These are phyloP conservation scores for Quercus aquifolioides DNA, from an alignment of 306 rosid genomes.

Conservation along the genomic window DNA sequence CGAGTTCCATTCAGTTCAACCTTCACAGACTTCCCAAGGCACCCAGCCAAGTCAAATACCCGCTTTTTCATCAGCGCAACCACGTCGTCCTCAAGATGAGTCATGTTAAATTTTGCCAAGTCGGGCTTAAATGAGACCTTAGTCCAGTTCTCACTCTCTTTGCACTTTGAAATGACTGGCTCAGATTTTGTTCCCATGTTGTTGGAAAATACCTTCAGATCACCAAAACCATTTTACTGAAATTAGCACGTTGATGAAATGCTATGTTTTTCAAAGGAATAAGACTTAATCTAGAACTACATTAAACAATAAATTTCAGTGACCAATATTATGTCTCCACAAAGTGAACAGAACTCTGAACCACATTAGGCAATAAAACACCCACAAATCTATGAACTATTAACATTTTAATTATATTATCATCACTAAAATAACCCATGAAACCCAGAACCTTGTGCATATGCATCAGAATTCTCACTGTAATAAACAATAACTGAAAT, in stretches of 20 bases:
- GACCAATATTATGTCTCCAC: neutral
- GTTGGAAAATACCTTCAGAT: slow-evolving; percentile 56
- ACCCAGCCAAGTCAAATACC: slow-evolving; percentile 90
- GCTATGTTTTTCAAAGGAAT: neutral
- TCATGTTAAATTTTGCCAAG: slow-evolving; percentile 73
- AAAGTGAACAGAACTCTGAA: neutral
- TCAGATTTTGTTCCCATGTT: slow-evolving; percentile 83
- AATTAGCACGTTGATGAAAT: neutral
- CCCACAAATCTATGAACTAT: no score
- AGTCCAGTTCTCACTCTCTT: slow-evolving; percentile 84
- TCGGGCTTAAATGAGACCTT: slow-evolving; percentile 90
- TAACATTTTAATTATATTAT: no score
- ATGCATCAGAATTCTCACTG: no score
- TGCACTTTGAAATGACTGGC: slow-evolving; percentile 75
- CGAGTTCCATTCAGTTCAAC: slow-evolving; percentile 71
- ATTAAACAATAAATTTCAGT: no score
- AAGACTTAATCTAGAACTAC: neutral
- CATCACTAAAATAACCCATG: no score
- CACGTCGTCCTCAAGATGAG: slow-evolving; percentile 84
- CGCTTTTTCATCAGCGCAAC: slow-evolving; percentile 92
- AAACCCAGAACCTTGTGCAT: no score
- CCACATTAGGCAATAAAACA: neutral
- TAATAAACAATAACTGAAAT: no score
- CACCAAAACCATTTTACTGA: slow-evolving; percentile 2
- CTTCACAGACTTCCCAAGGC: slow-evolving; percentile 86